A percentile compares a stretch with the other conserved stretches of the same genome.
phyloP scores from a whole-genome alignment of 805 yeast genomes.

The Lipomyces orientalis region DNA sequence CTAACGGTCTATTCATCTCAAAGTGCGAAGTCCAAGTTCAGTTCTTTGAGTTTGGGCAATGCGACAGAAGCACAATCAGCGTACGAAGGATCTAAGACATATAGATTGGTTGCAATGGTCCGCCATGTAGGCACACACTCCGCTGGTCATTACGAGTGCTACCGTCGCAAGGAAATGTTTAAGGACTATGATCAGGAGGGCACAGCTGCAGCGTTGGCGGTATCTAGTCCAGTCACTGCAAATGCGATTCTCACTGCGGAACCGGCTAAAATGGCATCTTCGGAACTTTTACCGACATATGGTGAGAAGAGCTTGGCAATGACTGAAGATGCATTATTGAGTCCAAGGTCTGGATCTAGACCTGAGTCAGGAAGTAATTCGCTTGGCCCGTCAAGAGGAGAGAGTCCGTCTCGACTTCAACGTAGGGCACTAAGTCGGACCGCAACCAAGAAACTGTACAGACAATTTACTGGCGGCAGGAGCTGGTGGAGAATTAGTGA shows the following conservation, averaged over 20 bases:
- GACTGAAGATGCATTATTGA: background rate
- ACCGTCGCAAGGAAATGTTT: slow-evolving; percentile 59
- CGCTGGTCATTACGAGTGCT: slow-evolving; percentile 42
- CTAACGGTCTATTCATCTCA: slow-evolving; percentile 49
- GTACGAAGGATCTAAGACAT: slow-evolving; percentile 42
- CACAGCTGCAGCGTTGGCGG: background rate
- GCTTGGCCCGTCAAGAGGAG: background rate
- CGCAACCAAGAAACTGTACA: slow-evolving; percentile 15
- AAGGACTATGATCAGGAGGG: slow-evolving; percentile 2
- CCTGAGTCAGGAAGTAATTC: background rate
- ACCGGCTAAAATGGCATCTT: background rate
- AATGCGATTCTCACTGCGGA: background rate
- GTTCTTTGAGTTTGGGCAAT: background rate
- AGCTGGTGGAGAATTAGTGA: slow-evolving; percentile 85
- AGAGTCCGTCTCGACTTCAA: background rate
- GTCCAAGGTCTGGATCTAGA: background rate
- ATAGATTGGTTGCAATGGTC: slow-evolving; percentile 71
- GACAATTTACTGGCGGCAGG: slow-evolving; percentile 34
- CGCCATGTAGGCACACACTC: slow-evolving; percentile 77
- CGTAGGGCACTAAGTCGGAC: background rate
- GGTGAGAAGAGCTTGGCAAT: background rate
- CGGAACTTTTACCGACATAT: background rate
- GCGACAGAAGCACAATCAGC: background rate
- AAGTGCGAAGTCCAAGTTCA: background rate
- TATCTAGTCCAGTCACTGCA: background rate